These are phyloP conservation scores for Saccharomycopsis olivae DNA, from an alignment of 805 yeast genomes.

Conservation along the genomic window DNA sequence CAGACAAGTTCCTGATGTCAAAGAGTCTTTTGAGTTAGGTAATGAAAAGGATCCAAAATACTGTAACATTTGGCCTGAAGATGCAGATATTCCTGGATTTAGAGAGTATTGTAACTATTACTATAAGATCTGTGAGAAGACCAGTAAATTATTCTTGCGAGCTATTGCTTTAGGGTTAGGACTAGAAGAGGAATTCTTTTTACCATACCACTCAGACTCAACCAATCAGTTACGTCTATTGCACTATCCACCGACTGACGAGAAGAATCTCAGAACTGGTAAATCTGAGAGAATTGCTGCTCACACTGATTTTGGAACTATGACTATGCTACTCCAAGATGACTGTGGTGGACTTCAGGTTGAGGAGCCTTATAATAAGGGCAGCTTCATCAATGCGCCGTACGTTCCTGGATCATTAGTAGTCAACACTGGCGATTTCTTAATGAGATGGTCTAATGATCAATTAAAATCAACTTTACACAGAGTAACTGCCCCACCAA, in stretches of 20 bases:
- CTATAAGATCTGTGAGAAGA: constrained; percentile 17
- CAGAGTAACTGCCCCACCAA: constrained; percentile 36
- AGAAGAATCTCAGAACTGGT: constrained; percentile 7
- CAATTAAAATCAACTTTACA: constrained; percentile 37
- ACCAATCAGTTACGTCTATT: constrained; percentile 21
- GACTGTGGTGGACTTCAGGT: constrained; percentile 22
- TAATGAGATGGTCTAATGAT: constrained; percentile 35
- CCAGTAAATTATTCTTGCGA: constrained; percentile 18
- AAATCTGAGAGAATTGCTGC: constrained; percentile 23
- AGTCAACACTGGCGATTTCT: constrained; percentile 32
- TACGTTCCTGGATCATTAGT: constrained; percentile 23
- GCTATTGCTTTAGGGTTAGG: constrained; percentile 22
- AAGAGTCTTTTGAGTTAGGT: constrained; percentile 23
- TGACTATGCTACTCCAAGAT: constrained; percentile 23
- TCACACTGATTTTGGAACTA: constrained; percentile 23
- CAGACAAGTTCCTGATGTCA: constrained; percentile 22
- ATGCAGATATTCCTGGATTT: constrained; percentile 20
- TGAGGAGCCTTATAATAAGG: constrained; percentile 17
- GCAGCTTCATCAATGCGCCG: constrained; percentile 20
- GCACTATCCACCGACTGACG: constrained; percentile 23
- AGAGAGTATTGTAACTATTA: constrained; percentile 20
- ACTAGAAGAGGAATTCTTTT: constrained; percentile 20
- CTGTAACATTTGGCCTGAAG: constrained; percentile 23
- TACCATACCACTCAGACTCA: constrained; percentile 20
- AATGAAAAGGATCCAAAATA: constrained; percentile 17